Evolutionary conservation across 1,284 basidiomycete genomes (phyloP).

Genomic region (Apiotrichum veenhuisii): DNA sequence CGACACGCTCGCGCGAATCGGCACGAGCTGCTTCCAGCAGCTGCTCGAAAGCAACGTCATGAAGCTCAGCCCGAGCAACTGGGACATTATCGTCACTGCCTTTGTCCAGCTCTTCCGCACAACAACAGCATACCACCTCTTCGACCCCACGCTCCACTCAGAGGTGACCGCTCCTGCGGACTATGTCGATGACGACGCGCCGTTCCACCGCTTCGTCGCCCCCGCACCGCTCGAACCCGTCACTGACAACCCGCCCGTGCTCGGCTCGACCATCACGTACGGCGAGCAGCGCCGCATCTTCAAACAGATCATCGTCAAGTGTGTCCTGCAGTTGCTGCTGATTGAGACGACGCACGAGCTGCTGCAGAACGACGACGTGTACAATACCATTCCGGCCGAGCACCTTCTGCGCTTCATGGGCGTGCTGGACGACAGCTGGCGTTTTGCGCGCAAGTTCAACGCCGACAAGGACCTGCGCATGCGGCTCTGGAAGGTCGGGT

Average conservation of each 20-base stretch:
- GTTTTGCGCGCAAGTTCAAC: slow-evolving; percentile 95
- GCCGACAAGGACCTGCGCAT: slow-evolving; percentile 97
- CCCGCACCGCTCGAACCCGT: slow-evolving; percentile 44
- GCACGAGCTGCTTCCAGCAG: slow-evolving; percentile 96
- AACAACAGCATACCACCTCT: slow-evolving; percentile 95
- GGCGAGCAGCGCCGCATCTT: slow-evolving; percentile 81
- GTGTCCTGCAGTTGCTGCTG: slow-evolving; percentile 90
- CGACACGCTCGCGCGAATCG: slow-evolving; percentile 95
- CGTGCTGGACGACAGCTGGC: slow-evolving; percentile 93
- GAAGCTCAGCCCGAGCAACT: slow-evolving; percentile 77
- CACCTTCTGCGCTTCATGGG: slow-evolving; percentile 90
- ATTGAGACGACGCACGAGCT: slow-evolving; percentile 98
- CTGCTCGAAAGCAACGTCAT: slow-evolving; percentile 89
- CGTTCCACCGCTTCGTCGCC: slow-evolving; percentile 48
- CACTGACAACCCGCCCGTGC: slow-evolving; percentile 24
- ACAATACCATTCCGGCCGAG: slow-evolving; percentile 88
- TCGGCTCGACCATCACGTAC: slow-evolving; percentile 36
- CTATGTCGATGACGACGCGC: slow-evolving; percentile 54
- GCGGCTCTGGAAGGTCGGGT: slow-evolving; percentile 98
- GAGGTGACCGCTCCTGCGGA: slow-evolving; percentile 64
- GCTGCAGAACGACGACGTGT: slow-evolving; percentile 85
- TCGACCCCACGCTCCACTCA: slow-evolving; percentile 78
- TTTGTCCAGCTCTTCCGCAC: slow-evolving; percentile 95
- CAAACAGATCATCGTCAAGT: slow-evolving; percentile 99
- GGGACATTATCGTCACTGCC: slow-evolving; percentile 89